Base-by-base conservation (phyloP, 1,284 basidiomycete genomes). In the Ganoderma sp. region DNA sequence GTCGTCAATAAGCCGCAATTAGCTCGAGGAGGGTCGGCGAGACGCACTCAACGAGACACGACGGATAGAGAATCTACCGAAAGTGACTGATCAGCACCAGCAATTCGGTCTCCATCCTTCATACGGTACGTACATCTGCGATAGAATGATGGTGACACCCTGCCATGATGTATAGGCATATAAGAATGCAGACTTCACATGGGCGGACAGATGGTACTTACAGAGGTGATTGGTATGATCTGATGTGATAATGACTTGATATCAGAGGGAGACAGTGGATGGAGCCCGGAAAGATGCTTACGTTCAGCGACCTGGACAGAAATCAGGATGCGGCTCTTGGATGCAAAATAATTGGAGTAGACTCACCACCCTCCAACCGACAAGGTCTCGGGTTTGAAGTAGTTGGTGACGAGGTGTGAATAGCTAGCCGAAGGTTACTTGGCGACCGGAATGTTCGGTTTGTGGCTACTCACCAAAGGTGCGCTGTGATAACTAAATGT, bases 41-140 rank as follows among this genome's bases (percentile, higher is more conserved):
- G 10, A 14, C 56, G 56, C 56, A 58, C 56, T 58, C 37, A 58
- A 58, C 56, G 56, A 58, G n/a, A 58, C 56, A 3, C 56, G 56
- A n/a, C 56, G 56, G 5, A 58, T 58, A 39, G 56, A 58, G 56
- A 58, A 58, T 12, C 56, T 58, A n/a, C 22, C 37, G 10, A 22
- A 58, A 39, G 8, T 17, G n/a, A 39, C 10, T 39, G 2, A 15
- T 34, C 32, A 56, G 54, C 19, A 14, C 32, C 4, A 34, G 34
- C 37, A 39, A 37, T 3, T n/a, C 19, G 19, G 12, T 5, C 39
- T 3, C 9, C 15, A n/a, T 34, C 34, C 10, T 39, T 39, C 8
- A 9, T 39, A 10, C 3, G 32, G 22, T 12, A 39, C 56, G 34
- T 58, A 58, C 56, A 39, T 39, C 32, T 58, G 56, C 37, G 56